These are phyloP conservation scores for Echium plantagineum DNA, from an alignment of 257 asterid genomes.

Conservation along the genomic window DNA sequence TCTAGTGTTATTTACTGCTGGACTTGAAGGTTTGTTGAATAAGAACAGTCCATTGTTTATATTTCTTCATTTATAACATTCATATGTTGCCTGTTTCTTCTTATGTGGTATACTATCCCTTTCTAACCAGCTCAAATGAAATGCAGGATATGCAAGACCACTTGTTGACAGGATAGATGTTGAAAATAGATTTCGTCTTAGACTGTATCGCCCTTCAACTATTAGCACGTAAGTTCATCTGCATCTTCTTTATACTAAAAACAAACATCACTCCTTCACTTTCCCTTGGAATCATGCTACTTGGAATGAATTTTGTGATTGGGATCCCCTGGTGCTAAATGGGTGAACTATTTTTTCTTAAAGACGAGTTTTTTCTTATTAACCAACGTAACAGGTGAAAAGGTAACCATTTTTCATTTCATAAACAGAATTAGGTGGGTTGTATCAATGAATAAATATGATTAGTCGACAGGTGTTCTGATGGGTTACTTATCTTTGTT, in stretches of 20 bases:
- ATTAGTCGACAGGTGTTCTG: no score
- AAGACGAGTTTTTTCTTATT: no score
- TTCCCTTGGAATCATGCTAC: no score
- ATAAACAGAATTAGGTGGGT: no score
- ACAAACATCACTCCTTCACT: background rate
- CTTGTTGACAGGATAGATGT: slow-evolving; percentile 84
- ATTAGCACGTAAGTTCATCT: slow-evolving; percentile 63
- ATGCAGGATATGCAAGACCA: slow-evolving; percentile 90
- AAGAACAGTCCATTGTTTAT: background rate
- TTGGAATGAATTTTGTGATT: no score
- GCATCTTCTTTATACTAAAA: slow-evolving; percentile 1
- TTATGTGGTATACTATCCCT: background rate
- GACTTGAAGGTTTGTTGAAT: slow-evolving; percentile 68
- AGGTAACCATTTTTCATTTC: no score
- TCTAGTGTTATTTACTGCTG: slow-evolving; percentile 87
- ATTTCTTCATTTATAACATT: background rate
- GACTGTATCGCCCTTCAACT: slow-evolving; percentile 88
- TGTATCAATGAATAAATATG: no score
- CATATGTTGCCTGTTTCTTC: background rate
- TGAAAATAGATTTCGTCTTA: slow-evolving; percentile 47
- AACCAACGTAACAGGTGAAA: no score
- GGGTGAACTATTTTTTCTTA: no score
- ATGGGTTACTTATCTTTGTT: no score
- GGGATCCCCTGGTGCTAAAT: no score
- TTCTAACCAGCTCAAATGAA: background rate